Conservation (phyloP, 768 basidiomycete genomes). For the Trametes maxima region DNA sequence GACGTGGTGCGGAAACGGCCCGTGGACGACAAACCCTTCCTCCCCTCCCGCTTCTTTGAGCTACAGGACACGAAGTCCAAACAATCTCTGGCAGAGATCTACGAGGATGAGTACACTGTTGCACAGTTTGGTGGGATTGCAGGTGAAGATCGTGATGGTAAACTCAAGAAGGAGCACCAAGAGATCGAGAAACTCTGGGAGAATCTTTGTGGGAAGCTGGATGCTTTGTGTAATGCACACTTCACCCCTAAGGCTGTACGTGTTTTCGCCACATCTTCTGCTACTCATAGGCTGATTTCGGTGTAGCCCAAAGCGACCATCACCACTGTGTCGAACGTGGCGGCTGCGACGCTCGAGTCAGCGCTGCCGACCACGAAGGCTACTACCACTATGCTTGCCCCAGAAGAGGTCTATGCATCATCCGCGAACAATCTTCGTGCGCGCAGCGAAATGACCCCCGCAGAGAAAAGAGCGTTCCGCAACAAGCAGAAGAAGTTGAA, state of each 20-base stretch:
- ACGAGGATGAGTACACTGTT: conserved; percentile 88
- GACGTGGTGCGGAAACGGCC: conserved; percentile 87
- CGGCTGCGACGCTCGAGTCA: conserved; percentile 84
- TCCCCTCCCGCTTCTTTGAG: conserved; percentile 88
- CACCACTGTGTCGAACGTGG: conserved; percentile 77
- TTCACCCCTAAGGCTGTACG: conserved; percentile 92
- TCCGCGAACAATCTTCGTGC: conserved; percentile 55
- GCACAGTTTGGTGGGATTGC: conserved; percentile 56
- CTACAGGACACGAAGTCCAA: conserved; percentile 86
- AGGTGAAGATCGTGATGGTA: conserved; percentile 83
- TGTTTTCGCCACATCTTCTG: conserved; percentile 22
- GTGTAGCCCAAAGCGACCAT: conserved; percentile 86
- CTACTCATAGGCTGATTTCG: conserved; percentile 9
- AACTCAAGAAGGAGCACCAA: conserved; percentile 84
- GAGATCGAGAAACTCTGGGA: conserved; percentile 87
- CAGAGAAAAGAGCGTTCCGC: conserved; percentile 74
- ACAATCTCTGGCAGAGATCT: conserved; percentile 92
- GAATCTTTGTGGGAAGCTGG: conserved; percentile 81
- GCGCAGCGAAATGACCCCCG: conserved; percentile 80
- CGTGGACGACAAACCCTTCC: conserved; percentile 82
- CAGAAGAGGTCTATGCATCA: conserved; percentile 86
- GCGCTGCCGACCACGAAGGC: conserved; percentile 85
- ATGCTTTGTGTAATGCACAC: conserved; percentile 93
- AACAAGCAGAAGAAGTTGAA: conserved; percentile 70
- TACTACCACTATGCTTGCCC: conserved; percentile 80